Base-by-base conservation (phyloP, 352 stramenopile species). In the Globisporangium okanoganense region DNA sequence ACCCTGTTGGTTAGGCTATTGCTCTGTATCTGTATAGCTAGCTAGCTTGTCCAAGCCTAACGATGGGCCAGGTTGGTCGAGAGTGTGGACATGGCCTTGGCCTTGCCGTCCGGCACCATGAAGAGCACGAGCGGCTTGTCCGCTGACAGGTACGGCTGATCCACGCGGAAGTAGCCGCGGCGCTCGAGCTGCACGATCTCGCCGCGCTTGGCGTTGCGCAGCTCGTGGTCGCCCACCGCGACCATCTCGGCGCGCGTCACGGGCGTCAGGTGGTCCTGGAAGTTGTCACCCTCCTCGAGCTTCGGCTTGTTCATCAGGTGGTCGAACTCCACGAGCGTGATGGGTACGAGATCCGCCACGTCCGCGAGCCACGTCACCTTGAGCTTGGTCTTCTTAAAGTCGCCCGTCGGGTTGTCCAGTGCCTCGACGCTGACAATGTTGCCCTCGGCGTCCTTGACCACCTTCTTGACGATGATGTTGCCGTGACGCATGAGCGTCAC, bases 41-140 rank as follows among this genome's bases (percentile, higher is more conserved):
- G 35, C 35, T 40, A 40, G 10, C 24, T 18, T 33, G 20, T 51
- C 31, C 18, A 31, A 50, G 13, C 44, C 24, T 88, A 94, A 66
- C 82, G 84, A 62, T 94, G 82, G 14, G 76, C 79, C 48, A 94
- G 69, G 70, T 94, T 94, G 56, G 84, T 95, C n/a, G 85, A 93
- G 40, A 95, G 77, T 58, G 85, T 87, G 25, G 83, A 93, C 83
- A 95, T 95, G 65, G 85, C 79, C 70, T 89, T 90, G 56, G 79
- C 75, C 80, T 99, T 99, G 48, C 98, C 98, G 75, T 99, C 97
- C 1, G 98, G 98, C 62, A 99, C 97, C 89, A 99, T 99, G 80
- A 99, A 99, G 12, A 99, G 82, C 54, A 98, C 81, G 13, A 99
- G 72, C n/a, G 95, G 94, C 66, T 94, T 95, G 43, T 91, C 80